Conservation (phyloP, 2,329 filamentous ascomycete genomes). For the Fusarium fujikuroi region DNA sequence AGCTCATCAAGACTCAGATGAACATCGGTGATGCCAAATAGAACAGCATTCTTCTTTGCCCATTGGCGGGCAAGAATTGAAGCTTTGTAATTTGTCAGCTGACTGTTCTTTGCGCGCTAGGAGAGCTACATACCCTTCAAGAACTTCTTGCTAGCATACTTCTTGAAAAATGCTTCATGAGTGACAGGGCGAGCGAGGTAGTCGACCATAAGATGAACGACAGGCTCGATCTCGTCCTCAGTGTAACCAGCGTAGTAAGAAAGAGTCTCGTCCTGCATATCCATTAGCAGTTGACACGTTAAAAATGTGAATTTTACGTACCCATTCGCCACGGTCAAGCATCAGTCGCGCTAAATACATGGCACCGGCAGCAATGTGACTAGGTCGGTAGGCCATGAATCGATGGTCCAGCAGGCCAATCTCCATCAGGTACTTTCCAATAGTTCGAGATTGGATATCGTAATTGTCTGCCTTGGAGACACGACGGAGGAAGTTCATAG, state of each 20-base stretch:
- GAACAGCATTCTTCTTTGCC: constrained; percentile 81
- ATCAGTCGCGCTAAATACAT: constrained; percentile 96
- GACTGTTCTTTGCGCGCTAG: not conserved
- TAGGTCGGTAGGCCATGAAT: constrained; percentile 90
- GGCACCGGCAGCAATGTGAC: constrained; percentile 87
- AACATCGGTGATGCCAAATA: constrained; percentile 65
- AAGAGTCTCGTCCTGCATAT: constrained; percentile 78
- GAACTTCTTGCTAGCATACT: constrained; percentile 99
- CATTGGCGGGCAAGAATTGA: constrained; percentile 92
- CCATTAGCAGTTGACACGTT: constrained; percentile 45
- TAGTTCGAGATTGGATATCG: constrained; percentile 95
- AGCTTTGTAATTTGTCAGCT: constrained; percentile 61
- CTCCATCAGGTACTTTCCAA: constrained; percentile 98
- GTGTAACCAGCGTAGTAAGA: constrained; percentile 92
- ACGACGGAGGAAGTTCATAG: constrained; percentile 99
- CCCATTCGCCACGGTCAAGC: constrained; percentile 91
- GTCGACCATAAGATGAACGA: constrained; percentile 94
- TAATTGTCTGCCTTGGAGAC: constrained; percentile 99
- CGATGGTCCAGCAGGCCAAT: constrained; percentile 95
- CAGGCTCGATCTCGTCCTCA: constrained; percentile 91
- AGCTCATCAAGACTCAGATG: constrained; percentile 62
- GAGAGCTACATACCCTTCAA: constrained; percentile 80
- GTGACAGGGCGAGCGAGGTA: constrained; percentile 90
- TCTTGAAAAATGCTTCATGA: constrained; percentile 99
- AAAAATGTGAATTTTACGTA: constrained; percentile 58